Base-by-base conservation (phyloP, 2,329 filamentous ascomycete species). In the Botrytis tulipae region DNA sequence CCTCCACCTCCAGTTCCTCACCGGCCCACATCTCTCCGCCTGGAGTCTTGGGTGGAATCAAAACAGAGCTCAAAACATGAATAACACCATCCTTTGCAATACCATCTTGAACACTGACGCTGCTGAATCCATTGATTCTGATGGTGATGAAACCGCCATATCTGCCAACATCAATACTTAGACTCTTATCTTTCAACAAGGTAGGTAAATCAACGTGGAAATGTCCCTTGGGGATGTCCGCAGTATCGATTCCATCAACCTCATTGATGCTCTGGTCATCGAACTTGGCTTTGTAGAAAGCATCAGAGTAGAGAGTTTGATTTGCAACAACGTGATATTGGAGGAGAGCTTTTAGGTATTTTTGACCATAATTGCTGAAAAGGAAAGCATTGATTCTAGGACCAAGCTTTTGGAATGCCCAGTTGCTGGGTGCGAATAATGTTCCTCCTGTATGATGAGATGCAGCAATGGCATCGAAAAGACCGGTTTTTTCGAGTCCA, bases 221-320 rank as follows among this genome's bases (percentile, higher is more conserved):
- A 32, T 73, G 42, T 20, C 78, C 79, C 60, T 81, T 78, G 1
- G 79, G 77, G 0, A 81, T 78, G n/a, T 79, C 80, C 4, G 78
- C 78, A 0, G 76, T 75, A 14, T 78, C 74, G 25, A 75, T 70
- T 20, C 76, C 76, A n/a, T 78, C 74, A 9, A 72, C 74, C n/a
- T 78, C 77, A 25, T 79, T 75, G 18, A 76, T 70, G 8, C 77
- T 42, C 20, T 37, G 10, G 18, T 69, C 75, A 12, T 66, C 48
- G 18, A 79, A 74, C 35, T 84, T 83, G 14, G 83, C 79, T 67
- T 86, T 86, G 83, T 94, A 96, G 80, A 91, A 93, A 8, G 91
- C 92, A 80, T 97, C 95, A 9, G 91, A 93, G 85, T 97, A 98
- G 0, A 97, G 84, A 0, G 92, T 95, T 74, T 90, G 87, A 79